Evolutionary conservation across 2,329 filamentous ascomycete genomes (phyloP), one percentile per base, ranked within the genome.

Genomic region (Polychaeton citri): DNA sequence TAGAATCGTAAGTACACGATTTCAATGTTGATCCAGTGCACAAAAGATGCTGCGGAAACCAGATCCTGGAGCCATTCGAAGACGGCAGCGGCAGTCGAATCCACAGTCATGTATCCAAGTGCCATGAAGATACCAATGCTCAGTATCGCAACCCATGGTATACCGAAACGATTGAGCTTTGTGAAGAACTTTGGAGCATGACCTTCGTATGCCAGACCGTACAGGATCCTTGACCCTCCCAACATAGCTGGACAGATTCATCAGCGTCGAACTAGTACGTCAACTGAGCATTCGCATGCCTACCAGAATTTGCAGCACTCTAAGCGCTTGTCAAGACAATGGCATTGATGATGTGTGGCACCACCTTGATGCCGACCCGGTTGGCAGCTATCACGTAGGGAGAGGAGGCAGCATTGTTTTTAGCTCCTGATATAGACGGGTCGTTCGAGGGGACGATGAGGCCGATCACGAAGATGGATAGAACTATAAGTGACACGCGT

Each of bases 261-360:
- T n/a, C n/a, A n/a, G n/a, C n/a, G n/a, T n/a, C n/a, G n/a, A n/a
- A n/a, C n/a, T n/a, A n/a, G n/a, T n/a, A n/a, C n/a, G n/a, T n/a
- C n/a, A n/a, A n/a, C n/a, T n/a, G n/a, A n/a, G n/a, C n/a, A n/a
- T n/a, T n/a, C n/a, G n/a, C n/a, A n/a, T n/a, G n/a, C n/a, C n/a
- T n/a, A n/a, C n/a, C n/a, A 1, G 66, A 63, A 49, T 74, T 74
- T 31, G 66, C 71, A 9, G 69, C 68, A 0, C 66, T 71, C 59
- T 67, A 69, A 2, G 76, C 78, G 5, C 74, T 79, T 12, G 78
- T 75, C 34, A 81, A 61, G 46, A 82, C 72, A 15, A 72, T 74
- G 21, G 68, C 76, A 50, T 83, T 82, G 61, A 82, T 76, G 45
- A 81, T 66, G 41, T 72, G 72, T 46, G 78, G 10, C 9, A 82